Percentiles rank a stretch among this genome's conserved stretches.
phyloP scores from a whole-genome alignment of 495 filamentous ascomycete genomes.

The Xanthoparmelia taractica region DNA sequence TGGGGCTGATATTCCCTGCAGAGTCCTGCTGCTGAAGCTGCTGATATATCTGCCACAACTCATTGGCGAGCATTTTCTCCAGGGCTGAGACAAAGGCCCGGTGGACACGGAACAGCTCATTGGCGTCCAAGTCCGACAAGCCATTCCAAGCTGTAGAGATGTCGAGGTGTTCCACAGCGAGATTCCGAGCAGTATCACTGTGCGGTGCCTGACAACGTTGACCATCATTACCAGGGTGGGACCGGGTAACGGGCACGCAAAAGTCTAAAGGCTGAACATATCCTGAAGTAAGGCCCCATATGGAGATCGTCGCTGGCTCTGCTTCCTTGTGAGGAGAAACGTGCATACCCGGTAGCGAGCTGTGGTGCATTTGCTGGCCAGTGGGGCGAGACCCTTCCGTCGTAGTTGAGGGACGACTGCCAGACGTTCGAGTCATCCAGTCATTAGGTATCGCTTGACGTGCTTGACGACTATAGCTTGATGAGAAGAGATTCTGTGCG shows the following conservation, averaged over 20 bases:
- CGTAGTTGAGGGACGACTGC: not conserved
- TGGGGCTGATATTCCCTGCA: not conserved
- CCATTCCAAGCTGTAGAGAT: constrained; percentile 25
- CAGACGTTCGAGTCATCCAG: not conserved
- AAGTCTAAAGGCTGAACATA: constrained; percentile 15
- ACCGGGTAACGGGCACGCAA: constrained; percentile 15
- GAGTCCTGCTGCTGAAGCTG: constrained; percentile 10
- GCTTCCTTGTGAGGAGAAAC: not conserved
- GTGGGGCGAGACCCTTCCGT: not conserved
- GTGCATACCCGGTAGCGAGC: too few species aligned
- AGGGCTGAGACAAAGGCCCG: constrained; percentile 16
- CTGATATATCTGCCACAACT: constrained; percentile 15
- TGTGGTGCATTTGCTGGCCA: not conserved
- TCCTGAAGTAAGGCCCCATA: constrained; percentile 10
- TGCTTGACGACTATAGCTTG: constrained; percentile 5
- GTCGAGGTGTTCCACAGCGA: constrained; percentile 19
- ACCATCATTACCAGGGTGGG: constrained; percentile 8
- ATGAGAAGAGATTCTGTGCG: not conserved
- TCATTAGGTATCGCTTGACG: not conserved
- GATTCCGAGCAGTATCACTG: not conserved
- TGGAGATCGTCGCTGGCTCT: constrained; percentile 8
- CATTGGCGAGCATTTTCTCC: constrained; percentile 18
- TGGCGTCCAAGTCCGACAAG: constrained; percentile 15
- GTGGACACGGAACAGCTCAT: constrained; percentile 21
- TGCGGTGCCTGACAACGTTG: constrained; percentile 3